Evolutionary conservation across 805 yeast species (phyloP), one percentile per base, ranked within the genome.

Genomic region (Saccharomycopsis sp.): DNA sequence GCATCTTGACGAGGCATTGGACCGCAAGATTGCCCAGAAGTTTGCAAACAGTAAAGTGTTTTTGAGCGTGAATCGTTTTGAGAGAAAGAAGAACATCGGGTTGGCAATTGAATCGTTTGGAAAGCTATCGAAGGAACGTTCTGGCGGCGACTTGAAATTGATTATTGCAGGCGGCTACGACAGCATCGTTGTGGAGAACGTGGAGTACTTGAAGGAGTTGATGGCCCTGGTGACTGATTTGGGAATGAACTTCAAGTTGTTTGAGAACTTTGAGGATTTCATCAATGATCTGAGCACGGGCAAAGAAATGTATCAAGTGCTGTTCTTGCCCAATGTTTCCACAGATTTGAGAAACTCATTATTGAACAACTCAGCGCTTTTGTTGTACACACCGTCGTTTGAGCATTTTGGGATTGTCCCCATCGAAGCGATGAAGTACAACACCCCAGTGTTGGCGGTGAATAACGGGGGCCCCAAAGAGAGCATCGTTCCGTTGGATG

Each of bases 331-430:
- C 0, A 85, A 95, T 0, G 73, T 89, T 6, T 69, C 82, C 30
- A 68, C 86, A 1, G 56, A 68, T 2, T 56, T 82, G 45, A 85
- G 86, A 59, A 77, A 68, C 55, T 63, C 69, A 2, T 66, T 92
- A 20, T 62, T 92, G 25, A 57, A 68, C 29, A 59, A 64, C 7
- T 68, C 88, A 2, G 68, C 70, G 35, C 51, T 82, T 42, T 65
- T 92, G 17, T 61, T 88, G 34, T 92, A 92, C 56, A 92, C 99
- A 0, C 98, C 99, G 2, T 68, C 82, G 0, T 72, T 71, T 52
- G 98, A 92, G 59, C 99, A 92, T 62, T 92, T 92, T 56, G 99
- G 99, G 10, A 92, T 92, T 49, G 99, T 92, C 7, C 99, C 99
- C 1, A 68, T 92, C 12, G 98, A 92, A 57, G 88, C 95, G 9